phyloP scores from a whole-genome alignment of 2,329 filamentous ascomycete genomes.

The Graphium sp. region DNA sequence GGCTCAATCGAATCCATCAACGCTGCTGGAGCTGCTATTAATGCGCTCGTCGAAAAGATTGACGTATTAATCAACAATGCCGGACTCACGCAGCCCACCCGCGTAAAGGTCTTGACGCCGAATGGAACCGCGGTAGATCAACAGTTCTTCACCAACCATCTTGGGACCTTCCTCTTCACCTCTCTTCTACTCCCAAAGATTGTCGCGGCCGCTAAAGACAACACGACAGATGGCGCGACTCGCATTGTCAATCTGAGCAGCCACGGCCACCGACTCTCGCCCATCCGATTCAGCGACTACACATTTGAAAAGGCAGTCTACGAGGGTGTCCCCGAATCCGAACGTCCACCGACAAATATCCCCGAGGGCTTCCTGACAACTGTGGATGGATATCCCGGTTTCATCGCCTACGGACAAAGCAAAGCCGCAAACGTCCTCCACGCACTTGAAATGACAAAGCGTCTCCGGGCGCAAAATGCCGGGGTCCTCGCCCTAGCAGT shows the following conservation, averaged over 20 bases:
- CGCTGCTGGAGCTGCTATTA: constrained; percentile 17
- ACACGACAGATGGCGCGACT: not conserved
- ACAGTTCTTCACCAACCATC: constrained; percentile 26
- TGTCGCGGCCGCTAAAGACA: constrained; percentile 7
- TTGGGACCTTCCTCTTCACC: constrained; percentile 27
- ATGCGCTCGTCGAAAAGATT: constrained; percentile 11
- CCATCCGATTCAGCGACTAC: constrained; percentile 16
- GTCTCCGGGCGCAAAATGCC: constrained; percentile 3
- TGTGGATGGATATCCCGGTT: constrained; percentile 9
- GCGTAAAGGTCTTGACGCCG: constrained; percentile 13
- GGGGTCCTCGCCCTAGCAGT: constrained; percentile 5
- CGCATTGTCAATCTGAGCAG: constrained; percentile 24
- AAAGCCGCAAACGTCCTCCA: constrained; percentile 14
- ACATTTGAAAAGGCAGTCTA: constrained; percentile 10
- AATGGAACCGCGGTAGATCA: constrained; percentile 24
- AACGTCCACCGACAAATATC: not conserved
- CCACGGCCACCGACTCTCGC: constrained; percentile 11
- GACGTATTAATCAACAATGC: constrained; percentile 26
- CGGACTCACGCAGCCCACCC: constrained; percentile 18
- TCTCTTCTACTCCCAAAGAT: constrained; percentile 19
- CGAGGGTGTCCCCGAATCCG: constrained; percentile 2
- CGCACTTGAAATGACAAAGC: constrained; percentile 6
- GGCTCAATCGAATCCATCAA: constrained; percentile 17
- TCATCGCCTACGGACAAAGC: constrained; percentile 11
- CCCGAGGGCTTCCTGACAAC: constrained; percentile 1